These are phyloP conservation scores for Kwoniella pini DNA, from an alignment of 768 basidiomycete species.

Conservation along the genomic window DNA sequence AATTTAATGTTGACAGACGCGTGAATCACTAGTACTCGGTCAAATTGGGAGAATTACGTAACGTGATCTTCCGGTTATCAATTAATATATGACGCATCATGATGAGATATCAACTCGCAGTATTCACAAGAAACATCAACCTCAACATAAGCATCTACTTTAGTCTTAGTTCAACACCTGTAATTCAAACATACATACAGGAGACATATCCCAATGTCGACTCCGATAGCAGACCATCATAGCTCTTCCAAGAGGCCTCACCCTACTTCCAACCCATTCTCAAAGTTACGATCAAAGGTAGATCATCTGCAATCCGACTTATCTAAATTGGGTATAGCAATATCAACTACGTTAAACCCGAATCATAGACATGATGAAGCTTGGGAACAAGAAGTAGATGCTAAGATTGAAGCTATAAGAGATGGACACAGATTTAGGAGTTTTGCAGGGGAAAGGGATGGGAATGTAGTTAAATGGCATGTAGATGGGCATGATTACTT, in stretches of 20 bases:
- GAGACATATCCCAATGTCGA: constrained; percentile 26
- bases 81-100: too few species aligned
- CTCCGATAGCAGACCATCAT: constrained; percentile 32
- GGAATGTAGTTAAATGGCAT: constrained; percentile 84
- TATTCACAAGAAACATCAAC: too few species aligned
- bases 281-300: constrained; percentile 36
- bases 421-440: constrained; percentile 77
- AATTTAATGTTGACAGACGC: too few species aligned
- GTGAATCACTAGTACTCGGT: too few species aligned
- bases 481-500: constrained; percentile 94
- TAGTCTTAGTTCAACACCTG: too few species aligned
- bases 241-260: constrained; percentile 31
- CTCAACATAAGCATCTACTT: too few species aligned
- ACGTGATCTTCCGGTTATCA: too few species aligned
- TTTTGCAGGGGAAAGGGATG: constrained; percentile 71
- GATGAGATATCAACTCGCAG: too few species aligned
- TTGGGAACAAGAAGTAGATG: constrained; percentile 62
- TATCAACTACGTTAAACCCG: constrained; percentile 47
- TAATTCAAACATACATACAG: background rate
- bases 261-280: constrained; percentile 27
- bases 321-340: constrained; percentile 37
- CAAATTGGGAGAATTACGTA: too few species aligned
- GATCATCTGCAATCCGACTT: constrained; percentile 40
- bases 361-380: constrained; percentile 62
- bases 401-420: constrained; percentile 70